phyloP scores from a whole-genome alignment of 176 grass and related monocot species.

The Saccharum officinarum region DNA sequence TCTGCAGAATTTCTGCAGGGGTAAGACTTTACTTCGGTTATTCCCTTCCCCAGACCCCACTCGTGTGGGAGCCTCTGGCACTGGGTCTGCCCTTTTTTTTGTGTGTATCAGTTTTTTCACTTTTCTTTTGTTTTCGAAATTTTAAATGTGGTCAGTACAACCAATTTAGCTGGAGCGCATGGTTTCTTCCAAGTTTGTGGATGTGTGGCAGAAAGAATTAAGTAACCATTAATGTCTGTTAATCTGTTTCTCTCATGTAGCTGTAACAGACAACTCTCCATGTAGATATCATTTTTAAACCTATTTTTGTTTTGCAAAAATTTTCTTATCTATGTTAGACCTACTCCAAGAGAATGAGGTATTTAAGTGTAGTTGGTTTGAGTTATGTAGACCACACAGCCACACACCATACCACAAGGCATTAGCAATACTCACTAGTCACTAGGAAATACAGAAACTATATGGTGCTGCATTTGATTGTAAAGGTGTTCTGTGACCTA shows the following conservation, averaged over 20 bases:
- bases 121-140: background rate
- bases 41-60: too few species aligned
- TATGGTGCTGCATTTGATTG: background rate
- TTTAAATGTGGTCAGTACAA: background rate
- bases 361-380: background rate
- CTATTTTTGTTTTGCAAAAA: background rate
- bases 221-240: background rate
- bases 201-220: constrained; percentile 8
- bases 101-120: background rate
- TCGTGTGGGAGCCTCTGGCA: too few species aligned
- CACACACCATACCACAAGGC: background rate
- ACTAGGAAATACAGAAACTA: constrained; percentile 5
- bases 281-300: background rate
- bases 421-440: background rate
- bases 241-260: background rate
- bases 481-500: background rate
- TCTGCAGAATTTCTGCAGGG: too few species aligned
- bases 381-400: background rate
- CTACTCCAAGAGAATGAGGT: background rate
- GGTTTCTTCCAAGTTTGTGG: background rate
- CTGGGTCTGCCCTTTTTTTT: too few species aligned
- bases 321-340: background rate
- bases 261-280: background rate
- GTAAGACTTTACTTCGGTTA: too few species aligned
- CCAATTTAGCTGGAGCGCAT: constrained; percentile 17